Evolutionary conservation across 345 rosid genomes (phyloP).

Genomic region (Pugionium cornutum): DNA sequence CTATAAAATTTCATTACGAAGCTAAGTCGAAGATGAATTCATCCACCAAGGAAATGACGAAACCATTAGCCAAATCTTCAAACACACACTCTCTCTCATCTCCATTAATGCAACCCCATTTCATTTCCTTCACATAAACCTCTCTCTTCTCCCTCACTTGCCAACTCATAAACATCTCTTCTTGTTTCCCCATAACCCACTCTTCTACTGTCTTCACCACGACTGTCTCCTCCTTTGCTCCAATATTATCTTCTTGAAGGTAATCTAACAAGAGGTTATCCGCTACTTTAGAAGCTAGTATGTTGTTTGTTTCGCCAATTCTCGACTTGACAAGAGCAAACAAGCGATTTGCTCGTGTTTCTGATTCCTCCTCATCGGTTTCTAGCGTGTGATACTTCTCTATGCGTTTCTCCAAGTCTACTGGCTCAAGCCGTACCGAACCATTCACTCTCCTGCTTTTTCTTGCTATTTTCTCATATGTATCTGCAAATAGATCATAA

Average conservation of each 20-base stretch:
- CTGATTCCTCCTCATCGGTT: conserved; percentile 21
- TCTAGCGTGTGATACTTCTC: conserved; percentile 24
- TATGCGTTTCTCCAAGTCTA: conserved; percentile 64
- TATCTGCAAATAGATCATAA: conserved; percentile 38
- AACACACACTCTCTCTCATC: conserved; percentile 42
- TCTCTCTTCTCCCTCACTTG: conserved; percentile 52
- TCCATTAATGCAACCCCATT: conserved; percentile 49
- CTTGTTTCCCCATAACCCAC: conserved; percentile 56
- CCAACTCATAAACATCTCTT: conserved; percentile 58
- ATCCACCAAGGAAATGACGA: conserved; percentile 54
- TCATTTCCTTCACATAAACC: conserved; percentile 49
- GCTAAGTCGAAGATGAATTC: conserved; percentile 53
- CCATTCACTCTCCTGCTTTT: conserved; percentile 45
- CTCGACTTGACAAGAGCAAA: conserved; percentile 29
- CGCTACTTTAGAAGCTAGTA: conserved; percentile 15
- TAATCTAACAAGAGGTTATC: conserved; percentile 53
- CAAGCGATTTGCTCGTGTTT: conserved; percentile 29
- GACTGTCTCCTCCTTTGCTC: conserved; percentile 29
- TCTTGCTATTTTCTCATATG: conserved; percentile 46
- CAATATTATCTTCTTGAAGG: conserved; percentile 47
- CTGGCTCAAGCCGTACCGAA: conserved; percentile 53
- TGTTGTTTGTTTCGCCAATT: conserved; percentile 20
- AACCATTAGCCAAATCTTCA: conserved; percentile 48
- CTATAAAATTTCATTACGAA: conserved; percentile 1
- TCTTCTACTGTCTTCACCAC: conserved; percentile 49